Conservation (phyloP, 2,329 filamentous ascomycete species). For the Fusarium sp. region DNA sequence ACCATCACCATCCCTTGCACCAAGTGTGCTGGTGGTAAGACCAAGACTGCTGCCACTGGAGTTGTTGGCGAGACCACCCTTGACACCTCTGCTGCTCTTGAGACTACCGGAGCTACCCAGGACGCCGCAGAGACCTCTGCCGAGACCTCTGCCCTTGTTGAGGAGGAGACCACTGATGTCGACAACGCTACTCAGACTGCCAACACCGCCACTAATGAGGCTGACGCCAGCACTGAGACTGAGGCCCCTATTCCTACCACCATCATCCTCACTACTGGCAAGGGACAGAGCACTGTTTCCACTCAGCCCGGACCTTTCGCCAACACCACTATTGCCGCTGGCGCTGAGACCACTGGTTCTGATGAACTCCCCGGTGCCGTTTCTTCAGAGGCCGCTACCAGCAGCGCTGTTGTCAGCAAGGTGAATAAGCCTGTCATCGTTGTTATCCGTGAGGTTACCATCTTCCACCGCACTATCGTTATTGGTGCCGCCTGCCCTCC, state of each 20-base stretch:
- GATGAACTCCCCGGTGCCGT: constrained; percentile 9
- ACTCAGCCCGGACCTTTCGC: constrained; percentile 28
- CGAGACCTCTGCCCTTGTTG: constrained; percentile 10
- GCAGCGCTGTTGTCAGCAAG: constrained; percentile 31
- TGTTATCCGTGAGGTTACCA: constrained; percentile 37
- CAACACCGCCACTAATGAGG: constrained; percentile 26
- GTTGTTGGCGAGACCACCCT: constrained; percentile 17
- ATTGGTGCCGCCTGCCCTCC: constrained; percentile 44
- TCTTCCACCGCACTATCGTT: constrained; percentile 38
- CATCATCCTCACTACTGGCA: constrained; percentile 35
- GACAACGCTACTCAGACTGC: constrained; percentile 25
- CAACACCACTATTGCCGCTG: constrained; percentile 30
- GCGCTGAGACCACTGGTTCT: constrained; percentile 10
- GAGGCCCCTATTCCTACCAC: constrained; percentile 19
- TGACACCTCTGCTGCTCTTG: constrained; percentile 14
- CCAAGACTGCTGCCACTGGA: constrained; percentile 8
- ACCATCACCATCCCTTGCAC: constrained; percentile 36
- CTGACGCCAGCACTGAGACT: constrained; percentile 15
- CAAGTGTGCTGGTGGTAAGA: constrained; percentile 25
- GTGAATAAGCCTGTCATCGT: constrained; percentile 34
- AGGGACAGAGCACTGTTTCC: constrained; percentile 18
- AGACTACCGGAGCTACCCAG: constrained; percentile 12
- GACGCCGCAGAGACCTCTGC: constrained; percentile 11
- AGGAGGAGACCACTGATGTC: constrained; percentile 20
- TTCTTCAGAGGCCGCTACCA: constrained; percentile 23